These are phyloP conservation scores for Pichia sporocuriosa DNA, from an alignment of 805 yeast genomes.

Conservation along the genomic window DNA sequence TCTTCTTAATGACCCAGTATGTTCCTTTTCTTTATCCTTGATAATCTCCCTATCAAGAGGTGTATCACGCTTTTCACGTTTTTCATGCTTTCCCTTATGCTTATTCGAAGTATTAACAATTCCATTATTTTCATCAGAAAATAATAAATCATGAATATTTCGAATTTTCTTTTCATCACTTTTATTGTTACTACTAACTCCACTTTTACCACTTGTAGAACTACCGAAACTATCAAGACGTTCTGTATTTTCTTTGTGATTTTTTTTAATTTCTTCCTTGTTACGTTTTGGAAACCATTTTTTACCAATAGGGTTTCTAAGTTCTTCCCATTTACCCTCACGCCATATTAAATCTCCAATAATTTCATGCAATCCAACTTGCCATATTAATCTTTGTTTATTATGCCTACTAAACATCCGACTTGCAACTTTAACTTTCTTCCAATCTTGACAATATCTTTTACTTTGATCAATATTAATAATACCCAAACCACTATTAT, in stretches of 20 bases:
- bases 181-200: background rate
- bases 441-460: slow-evolving; percentile 7
- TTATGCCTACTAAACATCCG: slow-evolving; percentile 48
- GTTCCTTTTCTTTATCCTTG: slow-evolving; percentile 16
- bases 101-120: background rate
- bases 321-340: slow-evolving; percentile 46
- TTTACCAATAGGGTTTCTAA: slow-evolving; percentile 38
- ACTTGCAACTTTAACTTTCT: slow-evolving; percentile 50
- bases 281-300: slow-evolving; percentile 37
- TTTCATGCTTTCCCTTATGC: background rate
- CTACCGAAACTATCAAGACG: background rate
- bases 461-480: background rate
- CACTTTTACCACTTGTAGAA: background rate
- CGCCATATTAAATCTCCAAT: slow-evolving; percentile 55
- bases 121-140: slow-evolving; percentile 6
- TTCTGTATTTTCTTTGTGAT: background rate
- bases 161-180: background rate
- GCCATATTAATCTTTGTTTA: slow-evolving; percentile 50
- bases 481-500: background rate
- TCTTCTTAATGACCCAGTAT: slow-evolving; percentile 18
- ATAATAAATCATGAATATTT: slow-evolving; percentile 6
- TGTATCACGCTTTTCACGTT: background rate
- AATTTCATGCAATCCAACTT: slow-evolving; percentile 53
- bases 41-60: slow-evolving; percentile 21
- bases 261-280: background rate